phyloP scores from a whole-genome alignment of 2,329 filamentous ascomycete species.

The Penicillium capsulatum region DNA sequence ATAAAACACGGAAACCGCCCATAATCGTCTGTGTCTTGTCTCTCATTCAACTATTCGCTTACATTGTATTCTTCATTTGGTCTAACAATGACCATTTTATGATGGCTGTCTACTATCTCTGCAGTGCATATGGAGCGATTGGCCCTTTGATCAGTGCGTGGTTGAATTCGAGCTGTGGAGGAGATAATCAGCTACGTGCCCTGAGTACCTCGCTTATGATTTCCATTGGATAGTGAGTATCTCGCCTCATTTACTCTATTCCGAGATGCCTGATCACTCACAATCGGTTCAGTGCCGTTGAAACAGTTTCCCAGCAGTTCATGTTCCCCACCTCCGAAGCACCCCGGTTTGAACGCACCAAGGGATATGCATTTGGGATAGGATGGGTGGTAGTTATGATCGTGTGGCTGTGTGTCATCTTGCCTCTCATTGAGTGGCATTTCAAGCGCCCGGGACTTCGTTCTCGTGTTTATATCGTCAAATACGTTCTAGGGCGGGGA shows the following conservation, averaged over 20 bases:
- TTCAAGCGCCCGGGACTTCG: no score
- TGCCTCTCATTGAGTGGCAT: not conserved
- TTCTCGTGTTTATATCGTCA: no score
- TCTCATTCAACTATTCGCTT: slow-evolving; percentile 35
- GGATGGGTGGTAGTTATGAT: not conserved
- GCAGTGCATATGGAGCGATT: slow-evolving; percentile 42
- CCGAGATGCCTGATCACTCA: no score
- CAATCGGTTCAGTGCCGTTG: not conserved
- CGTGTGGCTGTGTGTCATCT: not conserved
- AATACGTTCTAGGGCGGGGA: no score
- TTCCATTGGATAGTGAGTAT: not conserved
- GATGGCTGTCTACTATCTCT: slow-evolving; percentile 41
- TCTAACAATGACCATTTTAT: slow-evolving; percentile 35
- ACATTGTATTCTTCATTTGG: slow-evolving; percentile 40
- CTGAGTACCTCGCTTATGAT: slow-evolving; percentile 33
- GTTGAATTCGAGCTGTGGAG: slow-evolving; percentile 41
- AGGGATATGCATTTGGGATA: not conserved
- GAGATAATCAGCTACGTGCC: slow-evolving; percentile 44
- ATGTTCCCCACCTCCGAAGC: not conserved
- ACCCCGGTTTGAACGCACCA: not conserved
- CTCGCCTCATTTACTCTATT: no score
- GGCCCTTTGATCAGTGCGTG: slow-evolving; percentile 43
- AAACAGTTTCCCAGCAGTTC: not conserved
- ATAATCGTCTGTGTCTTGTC: slow-evolving; percentile 35
- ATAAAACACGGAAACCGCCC: slow-evolving; percentile 1